Base-by-base conservation (phyloP, 208 protist genomes). In the Herpetomonas muscarum region DNA sequence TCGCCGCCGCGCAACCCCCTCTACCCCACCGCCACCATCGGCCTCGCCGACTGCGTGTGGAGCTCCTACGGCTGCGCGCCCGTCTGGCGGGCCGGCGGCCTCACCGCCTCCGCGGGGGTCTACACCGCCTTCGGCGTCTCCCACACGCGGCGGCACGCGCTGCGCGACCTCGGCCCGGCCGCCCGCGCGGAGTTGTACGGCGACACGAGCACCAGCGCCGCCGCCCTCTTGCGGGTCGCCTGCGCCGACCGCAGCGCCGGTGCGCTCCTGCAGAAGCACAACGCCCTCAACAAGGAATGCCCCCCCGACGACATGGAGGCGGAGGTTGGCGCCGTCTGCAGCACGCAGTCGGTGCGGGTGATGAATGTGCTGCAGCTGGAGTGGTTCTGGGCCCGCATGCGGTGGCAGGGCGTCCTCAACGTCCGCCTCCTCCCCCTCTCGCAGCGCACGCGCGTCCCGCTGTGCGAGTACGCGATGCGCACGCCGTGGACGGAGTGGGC, bases 401-500 rank as follows among this genome's bases (percentile, higher is more conserved):
- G 59, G 36, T 80, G 77, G 73, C 52, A 52, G 7, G 48, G 51
- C 21, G 44, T 71, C 19, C 41, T 71, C 3, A 85, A 80, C 56
- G 26, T 85, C 21, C 67, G 61, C 5, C 25, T 72, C 46, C 56
- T 72, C 46, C 65, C 65, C 3, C 36, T 53, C 24, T 17, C 51
- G 2, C 47, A 56, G n/a, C 37, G 49, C 55, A 62, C 59, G 6
- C 48, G 50, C 32, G 26, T 81, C 1, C 79, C 74, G 2, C 30
- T 76, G 3, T 80, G 61, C 64, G 79, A 86, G 48, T 50, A 70
- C 59, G 50, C 64, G 6, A 53, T 75, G 39, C 59, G 70, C 24
- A 79, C 74, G 15, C 79, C 74, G 46, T 64, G 57, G 50, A 74
- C 61, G 26, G 74, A 78, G 56, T 79, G 54, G 55, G 67, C 63